Base-by-base conservation (phyloP, 805 yeast genomes). In the Myxozyma neglecta region DNA sequence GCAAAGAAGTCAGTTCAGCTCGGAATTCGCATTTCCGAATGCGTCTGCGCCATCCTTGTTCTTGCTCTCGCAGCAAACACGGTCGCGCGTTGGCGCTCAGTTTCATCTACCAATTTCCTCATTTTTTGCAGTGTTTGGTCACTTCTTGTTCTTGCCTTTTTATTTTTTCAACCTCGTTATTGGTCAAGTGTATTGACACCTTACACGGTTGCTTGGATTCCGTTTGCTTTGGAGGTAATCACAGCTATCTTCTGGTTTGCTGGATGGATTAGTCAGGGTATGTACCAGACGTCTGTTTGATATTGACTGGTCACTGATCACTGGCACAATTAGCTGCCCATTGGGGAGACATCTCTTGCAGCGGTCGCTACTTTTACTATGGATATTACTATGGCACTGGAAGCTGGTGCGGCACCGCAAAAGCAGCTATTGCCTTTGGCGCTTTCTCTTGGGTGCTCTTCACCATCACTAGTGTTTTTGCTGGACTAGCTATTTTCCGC, bases 381-480 rank as follows among this genome's bases (percentile, higher is more conserved):
- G 32, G 20, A 40, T 32, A 34, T 34, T 46, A 48, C 24, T 8
- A 13, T 35, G 7, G 7, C 3, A n/a, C 36, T 29, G 45, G 48
- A 29, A 43, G 51, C 52, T 35, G 53, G 53, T 66, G 69, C 60
- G 29, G 47, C 29, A 48, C 61, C 24, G 64, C 63, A 20, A 66
- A 66, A 64, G 69, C 68, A 35, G 53, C 57, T 20, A 49, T 57
- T 35, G 68, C 66, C 35, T 54, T 66, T 44, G 61, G 60, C n/a
- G 68, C 66, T 18, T n/a, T 66, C 39, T 11, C 57, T 24, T 66
- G 68, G 68, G 47, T 48, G 4, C 36, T 53, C 6, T 63, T 53
- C 36, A 29, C 46, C 13, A 57, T 32, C 32, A 42, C 67, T 6
- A 8, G 54, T 20, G 18, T 55, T 24, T 34, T 53, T 34, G 18